A percentile compares a stretch with the other conserved stretches of the same genome.
phyloP scores from a whole-genome alignment of 805 yeast genomes.

The Metahyphopichia silvanorum region DNA sequence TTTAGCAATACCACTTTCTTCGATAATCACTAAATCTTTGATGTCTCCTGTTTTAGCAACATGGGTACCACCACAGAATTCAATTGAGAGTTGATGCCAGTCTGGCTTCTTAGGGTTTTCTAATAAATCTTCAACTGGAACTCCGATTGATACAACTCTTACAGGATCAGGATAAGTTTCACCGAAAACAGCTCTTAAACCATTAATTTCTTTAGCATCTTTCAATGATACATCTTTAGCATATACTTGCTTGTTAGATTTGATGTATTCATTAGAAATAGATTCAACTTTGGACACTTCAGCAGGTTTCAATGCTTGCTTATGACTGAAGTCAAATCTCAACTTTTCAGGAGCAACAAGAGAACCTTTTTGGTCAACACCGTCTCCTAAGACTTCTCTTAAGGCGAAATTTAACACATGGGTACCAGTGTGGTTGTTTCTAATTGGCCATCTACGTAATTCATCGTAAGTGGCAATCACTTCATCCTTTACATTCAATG shows the following conservation, averaged over 20 bases:
- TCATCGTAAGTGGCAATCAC: constrained; percentile 89
- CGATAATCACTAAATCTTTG: constrained; percentile 82
- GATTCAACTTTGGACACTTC: constrained; percentile 77
- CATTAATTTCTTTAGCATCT: constrained; percentile 69
- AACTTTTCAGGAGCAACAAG: constrained; percentile 92
- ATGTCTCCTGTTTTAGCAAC: constrained; percentile 90
- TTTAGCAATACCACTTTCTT: constrained; percentile 97
- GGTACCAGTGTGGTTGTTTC: constrained; percentile 98
- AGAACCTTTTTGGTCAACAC: constrained; percentile 94
- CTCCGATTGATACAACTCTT: constrained; percentile 95
- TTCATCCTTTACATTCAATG: constrained; percentile 59
- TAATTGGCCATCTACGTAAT: constrained; percentile 91
- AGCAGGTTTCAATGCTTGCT: constrained; percentile 69
- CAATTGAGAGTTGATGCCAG: constrained; percentile 81
- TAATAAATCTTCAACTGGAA: constrained; percentile 77
- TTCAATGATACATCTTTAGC: constrained; percentile 78
- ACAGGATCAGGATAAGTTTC: constrained; percentile 99
- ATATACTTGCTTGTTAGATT: constrained; percentile 67
- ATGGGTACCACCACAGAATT: constrained; percentile 99
- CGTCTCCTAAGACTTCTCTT: constrained; percentile 80
- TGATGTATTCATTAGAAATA: constrained; percentile 69
- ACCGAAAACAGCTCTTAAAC: constrained; percentile 97
- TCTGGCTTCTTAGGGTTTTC: constrained; percentile 65
- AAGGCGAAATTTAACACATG: constrained; percentile 90
- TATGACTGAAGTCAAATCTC: constrained; percentile 95